Percentiles rank a stretch among this genome's conserved stretches.
Conservation (phyloP, 73 alveolate species). For the Symbiodinium pilosum region DNA sequence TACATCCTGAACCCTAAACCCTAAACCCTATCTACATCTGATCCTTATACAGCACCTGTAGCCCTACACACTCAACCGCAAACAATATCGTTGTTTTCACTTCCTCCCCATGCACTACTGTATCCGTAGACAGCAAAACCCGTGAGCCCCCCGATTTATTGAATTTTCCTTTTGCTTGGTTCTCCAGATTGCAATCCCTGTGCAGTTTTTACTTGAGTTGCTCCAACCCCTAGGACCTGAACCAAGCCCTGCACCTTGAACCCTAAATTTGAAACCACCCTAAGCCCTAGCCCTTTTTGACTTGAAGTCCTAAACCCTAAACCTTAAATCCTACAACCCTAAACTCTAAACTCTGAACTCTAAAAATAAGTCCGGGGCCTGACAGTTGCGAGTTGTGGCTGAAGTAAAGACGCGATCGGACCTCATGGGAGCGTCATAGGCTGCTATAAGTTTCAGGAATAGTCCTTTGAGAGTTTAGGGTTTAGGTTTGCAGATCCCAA, state of each 20-base stretch:
- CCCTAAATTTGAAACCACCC: no score
- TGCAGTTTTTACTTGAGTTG: no score
- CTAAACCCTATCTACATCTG: neutral
- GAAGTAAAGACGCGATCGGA: slow-evolving; percentile 84
- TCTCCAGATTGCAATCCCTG: no score
- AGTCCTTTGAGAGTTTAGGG: neutral
- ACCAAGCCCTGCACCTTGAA: no score
- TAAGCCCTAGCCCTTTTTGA: no score
- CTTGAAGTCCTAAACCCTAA: neutral
- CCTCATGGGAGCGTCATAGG: neutral
- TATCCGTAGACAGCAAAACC: no score
- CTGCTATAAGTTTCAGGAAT: neutral
- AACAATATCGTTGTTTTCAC: no score
- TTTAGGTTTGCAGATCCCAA: neutral
- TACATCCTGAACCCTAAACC: neutral
- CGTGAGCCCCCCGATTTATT: no score
- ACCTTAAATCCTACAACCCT: neutral
- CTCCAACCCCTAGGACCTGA: neutral
- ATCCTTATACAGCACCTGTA: neutral
- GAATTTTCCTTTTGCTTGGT: no score
- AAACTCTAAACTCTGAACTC: neutral
- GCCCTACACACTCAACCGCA: neutral
- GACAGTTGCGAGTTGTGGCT: slow-evolving; percentile 88
- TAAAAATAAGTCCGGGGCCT: neutral
- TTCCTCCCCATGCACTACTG: no score